Evolutionary conservation across 2,329 filamentous ascomycete species (phyloP), one percentile per base, ranked within the genome.

Genomic region (Mariannaea sp.): DNA sequence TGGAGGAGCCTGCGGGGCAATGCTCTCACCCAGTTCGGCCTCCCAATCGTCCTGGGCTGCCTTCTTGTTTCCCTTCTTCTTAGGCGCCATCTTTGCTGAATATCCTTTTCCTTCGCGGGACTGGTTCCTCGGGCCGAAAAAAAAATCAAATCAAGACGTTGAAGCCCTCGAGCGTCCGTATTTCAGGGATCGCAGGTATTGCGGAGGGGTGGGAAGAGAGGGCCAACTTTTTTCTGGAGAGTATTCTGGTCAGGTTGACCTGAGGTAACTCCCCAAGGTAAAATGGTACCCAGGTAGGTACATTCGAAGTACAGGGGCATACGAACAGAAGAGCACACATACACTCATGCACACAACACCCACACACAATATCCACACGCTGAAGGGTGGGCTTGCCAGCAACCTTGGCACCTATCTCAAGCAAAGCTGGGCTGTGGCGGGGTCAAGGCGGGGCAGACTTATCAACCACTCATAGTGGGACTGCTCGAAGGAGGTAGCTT

Each of bases 31-130:
- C 49, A 97, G 80, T 60, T 96, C 92, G 50, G 89, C 86, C 74
- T 97, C 94, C 93, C 93, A 97, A 80, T 97, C 91, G 69, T 96
- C 90, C 70, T 89, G 84, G 70, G 36, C 36, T n/a, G 80, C 84
- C 72, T 85, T 87, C 81, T 93, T 95, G 72, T 87, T 88, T 65
- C 78, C 79, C 84, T 96, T 97, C 82, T 94, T 95, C 80, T 97
- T 97, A 58, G 92, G 92, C 69, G 92, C 78, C 93, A 97, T 97
- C 57, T 74, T 39, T 80, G 73, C 56, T 56, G 64, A 59, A 60
- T 51, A 57, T 17, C n/a, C n/a, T n/a, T n/a, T 56, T 60, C 49
- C 57, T 20, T 54, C 60, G 35, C 47, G 43, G 46, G 46, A 40
- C 5, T 24, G 58, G 47, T 30, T 57, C 29, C 41, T 51, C 40